Conservation (phyloP, 2,329 filamentous ascomycete genomes). For the Chaetomium sp. region DNA sequence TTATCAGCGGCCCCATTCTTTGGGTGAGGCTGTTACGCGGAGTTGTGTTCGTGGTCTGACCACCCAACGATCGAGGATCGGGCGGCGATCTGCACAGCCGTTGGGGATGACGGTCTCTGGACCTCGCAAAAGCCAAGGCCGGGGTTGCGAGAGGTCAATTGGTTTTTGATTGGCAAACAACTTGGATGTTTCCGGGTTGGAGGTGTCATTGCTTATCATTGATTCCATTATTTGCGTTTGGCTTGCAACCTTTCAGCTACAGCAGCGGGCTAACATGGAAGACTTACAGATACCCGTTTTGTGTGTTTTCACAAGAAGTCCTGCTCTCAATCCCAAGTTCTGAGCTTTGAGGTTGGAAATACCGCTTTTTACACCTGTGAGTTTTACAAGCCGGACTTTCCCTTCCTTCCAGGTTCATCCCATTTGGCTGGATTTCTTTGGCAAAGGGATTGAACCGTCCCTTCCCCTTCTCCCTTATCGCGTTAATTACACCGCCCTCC, state of each 20-base stretch:
- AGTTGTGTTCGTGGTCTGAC: background rate
- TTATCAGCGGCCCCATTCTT: constrained; percentile 8
- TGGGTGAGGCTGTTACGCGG: no score
- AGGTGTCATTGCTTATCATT: background rate
- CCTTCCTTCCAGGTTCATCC: background rate
- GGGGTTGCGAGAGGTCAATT: background rate
- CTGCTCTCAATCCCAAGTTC: background rate
- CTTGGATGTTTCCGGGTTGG: background rate
- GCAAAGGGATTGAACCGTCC: constrained; percentile 2
- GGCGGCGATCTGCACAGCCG: background rate
- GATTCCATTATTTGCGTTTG: background rate
- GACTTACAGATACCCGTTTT: background rate
- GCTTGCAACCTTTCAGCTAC: background rate
- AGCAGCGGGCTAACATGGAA: background rate
- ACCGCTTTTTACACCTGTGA: constrained; percentile 4
- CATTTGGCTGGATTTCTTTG: background rate
- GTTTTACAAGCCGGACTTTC: no score
- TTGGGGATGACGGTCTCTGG: background rate
- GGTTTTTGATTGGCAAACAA: background rate
- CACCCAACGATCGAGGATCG: background rate
- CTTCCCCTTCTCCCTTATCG: constrained; percentile 4
- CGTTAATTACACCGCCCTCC: background rate
- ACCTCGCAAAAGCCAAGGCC: no score
- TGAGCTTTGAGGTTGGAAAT: background rate
- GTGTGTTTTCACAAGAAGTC: no score